Percentiles rank a stretch among this genome's conserved stretches.
phyloP scores from a whole-genome alignment of 225 moss, liverwort and hornwort genomes.

The Pseudoscleropodium purum region DNA sequence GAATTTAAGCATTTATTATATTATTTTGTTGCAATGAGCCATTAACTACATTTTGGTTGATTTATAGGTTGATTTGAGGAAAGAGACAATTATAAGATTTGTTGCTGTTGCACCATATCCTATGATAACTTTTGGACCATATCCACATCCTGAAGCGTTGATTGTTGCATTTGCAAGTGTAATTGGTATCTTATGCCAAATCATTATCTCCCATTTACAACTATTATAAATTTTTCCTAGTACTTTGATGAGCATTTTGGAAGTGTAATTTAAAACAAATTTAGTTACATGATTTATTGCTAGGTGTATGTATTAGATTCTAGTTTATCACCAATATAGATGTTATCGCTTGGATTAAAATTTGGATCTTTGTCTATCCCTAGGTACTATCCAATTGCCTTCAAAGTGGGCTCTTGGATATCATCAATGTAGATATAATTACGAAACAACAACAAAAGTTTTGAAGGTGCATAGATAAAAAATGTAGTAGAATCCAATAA shows the following conservation, averaged over 20 bases:
- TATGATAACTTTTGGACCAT: conserved; percentile 85
- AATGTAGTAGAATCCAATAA: background rate
- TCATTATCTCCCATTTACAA: background rate
- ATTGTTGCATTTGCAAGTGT: conserved; percentile 38
- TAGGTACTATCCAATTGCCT: conserved; percentile 73
- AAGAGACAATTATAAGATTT: conserved; percentile 47
- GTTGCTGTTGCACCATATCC: conserved; percentile 44
- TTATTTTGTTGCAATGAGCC: background rate
- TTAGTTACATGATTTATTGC: background rate
- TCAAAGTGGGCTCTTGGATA: conserved; percentile 88
- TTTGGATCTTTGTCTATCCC: background rate
- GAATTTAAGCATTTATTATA: background rate
- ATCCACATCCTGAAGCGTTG: conserved; percentile 43
- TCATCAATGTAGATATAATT: conserved; percentile 88
- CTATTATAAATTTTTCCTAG: background rate
- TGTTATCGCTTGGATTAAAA: background rate
- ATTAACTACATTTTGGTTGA: background rate
- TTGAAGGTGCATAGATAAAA: conserved; percentile 20
- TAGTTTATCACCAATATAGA: background rate
- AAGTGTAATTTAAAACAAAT: background rate
- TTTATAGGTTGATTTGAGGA: conserved; percentile 66
- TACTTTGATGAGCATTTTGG: background rate
- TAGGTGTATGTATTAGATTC: background rate
- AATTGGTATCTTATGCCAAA: conserved; percentile 26
- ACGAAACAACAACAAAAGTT: conserved; percentile 51